Evolutionary conservation across 371 early-diverging fungal species (phyloP), one percentile per base, ranked within the genome.

Genomic region (Rhizomucor miehei): DNA sequence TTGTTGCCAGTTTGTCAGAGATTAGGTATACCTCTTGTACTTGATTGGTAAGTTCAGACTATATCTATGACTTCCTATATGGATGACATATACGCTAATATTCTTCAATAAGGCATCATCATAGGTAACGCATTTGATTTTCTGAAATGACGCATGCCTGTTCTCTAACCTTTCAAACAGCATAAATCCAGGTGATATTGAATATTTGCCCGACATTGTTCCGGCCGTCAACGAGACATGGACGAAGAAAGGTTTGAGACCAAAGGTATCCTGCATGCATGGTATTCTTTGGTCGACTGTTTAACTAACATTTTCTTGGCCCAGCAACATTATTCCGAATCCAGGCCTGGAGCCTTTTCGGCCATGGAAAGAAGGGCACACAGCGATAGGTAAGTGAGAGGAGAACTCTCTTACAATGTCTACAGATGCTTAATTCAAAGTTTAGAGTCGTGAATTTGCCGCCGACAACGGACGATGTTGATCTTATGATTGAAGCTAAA

Each of bases 401-500:
- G 23, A 35, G 44, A 44, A 21, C 23, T 12, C 23, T 8, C 3
- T 46, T 25, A 8, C 13, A 23, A 46, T 5, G 47, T 1, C 35
- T 37, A 6, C 6, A 11, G 8, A 35, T 17, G 21, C 40, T 4
- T 9, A 4, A 37, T 38, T 3, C 8, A 14, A n/a, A n/a, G n/a
- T n/a, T 24, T 25, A 39, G 34, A 21, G 19, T 44, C 17, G 21
- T 16, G 48, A 71, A 38, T 41, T 44, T 80, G 12, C 80, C 80
- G 9, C 79, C 78, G n/a, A 64, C 66, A 9, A 71, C 60, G 9
- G 65, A 65, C 21, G 79, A 80, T 57, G 77, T 75, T 11, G 80
- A 80, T 54, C 48, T 80, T 14, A 80, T 80, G 80, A 78, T 80
- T 37, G 80, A 80, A 52, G 80, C 80, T 17, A 80, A 80, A 36